A percentile compares a stretch with the other conserved stretches of the same genome.
Conservation (phyloP, 192 early-diverging fungal species). For the Coemansia sp. region DNA sequence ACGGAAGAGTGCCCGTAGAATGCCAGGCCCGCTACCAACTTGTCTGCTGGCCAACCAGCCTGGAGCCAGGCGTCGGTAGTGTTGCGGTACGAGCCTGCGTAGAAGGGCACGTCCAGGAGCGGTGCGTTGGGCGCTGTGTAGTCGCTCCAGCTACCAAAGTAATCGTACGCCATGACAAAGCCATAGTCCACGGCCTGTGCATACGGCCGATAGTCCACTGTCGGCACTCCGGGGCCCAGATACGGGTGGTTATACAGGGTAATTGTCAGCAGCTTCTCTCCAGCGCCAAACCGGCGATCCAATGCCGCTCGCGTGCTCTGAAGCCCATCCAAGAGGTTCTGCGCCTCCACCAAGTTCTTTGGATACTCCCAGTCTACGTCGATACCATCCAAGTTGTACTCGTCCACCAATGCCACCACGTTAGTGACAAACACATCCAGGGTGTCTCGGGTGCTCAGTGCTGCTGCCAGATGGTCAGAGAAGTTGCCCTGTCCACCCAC, state of each 20-base stretch:
- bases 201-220: constrained; percentile 58
- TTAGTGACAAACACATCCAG: constrained; percentile 56
- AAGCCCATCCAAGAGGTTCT: constrained; percentile 60
- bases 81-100: constrained; percentile 49
- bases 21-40: constrained; percentile 62
- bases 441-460: constrained; percentile 54
- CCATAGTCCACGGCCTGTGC: constrained; percentile 62
- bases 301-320: constrained; percentile 55
- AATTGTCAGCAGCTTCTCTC: constrained; percentile 60
- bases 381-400: constrained; percentile 65
- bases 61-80: constrained; percentile 56
- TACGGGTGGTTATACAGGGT: constrained; percentile 66
- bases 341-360: constrained; percentile 51
- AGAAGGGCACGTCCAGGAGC: constrained; percentile 45
- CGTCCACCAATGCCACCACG: constrained; percentile 51
- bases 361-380: constrained; percentile 81
- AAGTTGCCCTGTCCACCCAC: constrained; percentile 74
- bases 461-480: constrained; percentile 55
- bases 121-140: constrained; percentile 48
- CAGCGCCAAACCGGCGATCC: constrained; percentile 48
- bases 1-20: constrained; percentile 66
- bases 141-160: constrained; percentile 64
- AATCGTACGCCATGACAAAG: constrained; percentile 72
- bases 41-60: constrained; percentile 59
- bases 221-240: constrained; percentile 52